Evolutionary conservation across 495 filamentous ascomycete species (phyloP).

Genomic region (Trypethelium eluteriae): DNA sequence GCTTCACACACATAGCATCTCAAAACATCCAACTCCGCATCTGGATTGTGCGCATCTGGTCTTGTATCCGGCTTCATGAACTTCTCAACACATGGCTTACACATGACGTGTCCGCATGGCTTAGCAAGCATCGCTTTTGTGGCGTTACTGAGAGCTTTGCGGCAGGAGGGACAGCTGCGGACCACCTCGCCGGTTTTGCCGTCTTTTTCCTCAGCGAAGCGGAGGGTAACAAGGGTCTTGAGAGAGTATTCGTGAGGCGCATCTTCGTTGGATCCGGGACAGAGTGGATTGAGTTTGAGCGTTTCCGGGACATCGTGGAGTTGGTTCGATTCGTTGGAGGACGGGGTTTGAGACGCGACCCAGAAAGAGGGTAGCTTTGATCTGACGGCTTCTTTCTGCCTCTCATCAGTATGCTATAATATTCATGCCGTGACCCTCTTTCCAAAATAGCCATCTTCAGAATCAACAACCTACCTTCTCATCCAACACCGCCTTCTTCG

Average conservation of each 20-base stretch:
- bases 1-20: conserved; percentile 85
- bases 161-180: conserved; percentile 79
- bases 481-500: conserved; percentile 55
- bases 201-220: conserved; percentile 71
- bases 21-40: conserved; percentile 40
- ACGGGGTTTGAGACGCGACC: conserved; percentile 79
- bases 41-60: conserved; percentile 56
- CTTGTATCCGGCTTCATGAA: conserved; percentile 64
- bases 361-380: conserved; percentile 86
- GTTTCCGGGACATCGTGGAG: conserved; percentile 43
- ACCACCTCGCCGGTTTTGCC: conserved; percentile 41
- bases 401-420: neutral
- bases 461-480: conserved; percentile 54
- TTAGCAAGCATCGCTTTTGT: conserved; percentile 80
- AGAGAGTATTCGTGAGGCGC: conserved; percentile 71
- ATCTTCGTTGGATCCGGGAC: conserved; percentile 66
- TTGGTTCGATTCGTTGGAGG: conserved; percentile 42
- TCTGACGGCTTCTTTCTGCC: conserved; percentile 39
- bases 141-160: conserved; percentile 73
- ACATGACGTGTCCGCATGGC: conserved; percentile 90
- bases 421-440: conserved; percentile 1
- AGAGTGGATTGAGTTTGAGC: conserved; percentile 57
- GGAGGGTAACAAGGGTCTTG: conserved; percentile 68
- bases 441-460: neutral
- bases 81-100: conserved; percentile 76